Conservation (phyloP, 179 eudicot species). For the Beta lomatogona region DNA sequence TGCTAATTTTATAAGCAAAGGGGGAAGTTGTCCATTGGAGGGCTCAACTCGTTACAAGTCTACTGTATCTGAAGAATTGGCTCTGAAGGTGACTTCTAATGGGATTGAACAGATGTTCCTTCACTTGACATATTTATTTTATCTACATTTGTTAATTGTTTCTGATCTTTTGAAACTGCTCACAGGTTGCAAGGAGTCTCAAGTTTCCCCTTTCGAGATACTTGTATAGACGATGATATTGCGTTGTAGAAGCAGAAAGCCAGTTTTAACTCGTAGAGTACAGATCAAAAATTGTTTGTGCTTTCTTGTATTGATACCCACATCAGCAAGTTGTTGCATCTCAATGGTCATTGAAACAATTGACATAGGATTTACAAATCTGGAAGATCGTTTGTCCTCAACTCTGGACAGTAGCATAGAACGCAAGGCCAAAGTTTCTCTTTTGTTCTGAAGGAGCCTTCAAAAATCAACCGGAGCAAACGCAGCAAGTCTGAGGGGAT, state of each 20-base stretch:
- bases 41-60: constrained; percentile 89
- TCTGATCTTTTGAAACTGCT: constrained; percentile 26
- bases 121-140: background rate
- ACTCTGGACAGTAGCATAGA: background rate
- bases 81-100: constrained; percentile 62
- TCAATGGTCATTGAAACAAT: background rate
- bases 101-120: background rate
- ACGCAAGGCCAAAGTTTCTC: background rate
- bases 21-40: constrained; percentile 86
- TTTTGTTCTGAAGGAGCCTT: too few species aligned
- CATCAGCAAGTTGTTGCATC: background rate
- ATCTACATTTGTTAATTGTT: background rate
- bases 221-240: constrained; percentile 55
- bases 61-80: constrained; percentile 77
- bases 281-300: background rate
- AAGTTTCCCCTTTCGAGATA: constrained; percentile 87
- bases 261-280: background rate
- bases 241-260: background rate
- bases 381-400: background rate
- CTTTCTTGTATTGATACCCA: background rate
- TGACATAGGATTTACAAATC: background rate
- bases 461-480: too few species aligned
- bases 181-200: constrained; percentile 83
- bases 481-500: too few species aligned
- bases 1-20: constrained; percentile 89